Percentiles rank a stretch among this genome's conserved stretches.
Evolutionary conservation across 805 yeast genomes (phyloP).

Genomic region (Brettanomyces sp.): DNA sequence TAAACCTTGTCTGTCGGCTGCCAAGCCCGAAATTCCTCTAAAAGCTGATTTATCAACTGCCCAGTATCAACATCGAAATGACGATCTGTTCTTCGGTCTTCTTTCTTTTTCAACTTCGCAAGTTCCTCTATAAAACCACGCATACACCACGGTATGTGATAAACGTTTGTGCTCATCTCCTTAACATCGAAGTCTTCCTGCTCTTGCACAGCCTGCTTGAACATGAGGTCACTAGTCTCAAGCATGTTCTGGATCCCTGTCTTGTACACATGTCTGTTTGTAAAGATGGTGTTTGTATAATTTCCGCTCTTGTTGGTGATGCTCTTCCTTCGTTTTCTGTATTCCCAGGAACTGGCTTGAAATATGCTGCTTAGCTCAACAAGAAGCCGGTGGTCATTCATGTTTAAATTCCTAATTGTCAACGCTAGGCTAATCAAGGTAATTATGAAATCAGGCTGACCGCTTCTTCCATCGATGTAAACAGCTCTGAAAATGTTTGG

Average conservation of each 20-base stretch:
- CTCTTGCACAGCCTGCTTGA: constrained; percentile 28
- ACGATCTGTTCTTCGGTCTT: constrained; percentile 9
- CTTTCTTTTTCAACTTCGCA: constrained; percentile 31
- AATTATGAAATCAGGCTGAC: constrained; percentile 33
- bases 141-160: constrained; percentile 86
- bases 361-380: constrained; percentile 62
- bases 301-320: neutral
- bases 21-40: constrained; percentile 69
- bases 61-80: constrained; percentile 31
- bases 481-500: constrained; percentile 84
- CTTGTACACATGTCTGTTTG: constrained; percentile 67
- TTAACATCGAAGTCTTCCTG: constrained; percentile 23
- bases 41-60: constrained; percentile 30
- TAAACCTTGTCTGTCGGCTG: constrained; percentile 68
- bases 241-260: constrained; percentile 63
- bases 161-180: constrained; percentile 67
- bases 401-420: constrained; percentile 18
- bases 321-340: neutral
- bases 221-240: constrained; percentile 58
- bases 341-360: constrained; percentile 59
- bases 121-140: constrained; percentile 71
- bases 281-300: constrained; percentile 32
- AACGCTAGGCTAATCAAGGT: constrained; percentile 20
- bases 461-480: constrained; percentile 46
- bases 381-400: constrained; percentile 23